phyloP scores from a whole-genome alignment of 345 rosid species.

The Heritiera littoralis region DNA sequence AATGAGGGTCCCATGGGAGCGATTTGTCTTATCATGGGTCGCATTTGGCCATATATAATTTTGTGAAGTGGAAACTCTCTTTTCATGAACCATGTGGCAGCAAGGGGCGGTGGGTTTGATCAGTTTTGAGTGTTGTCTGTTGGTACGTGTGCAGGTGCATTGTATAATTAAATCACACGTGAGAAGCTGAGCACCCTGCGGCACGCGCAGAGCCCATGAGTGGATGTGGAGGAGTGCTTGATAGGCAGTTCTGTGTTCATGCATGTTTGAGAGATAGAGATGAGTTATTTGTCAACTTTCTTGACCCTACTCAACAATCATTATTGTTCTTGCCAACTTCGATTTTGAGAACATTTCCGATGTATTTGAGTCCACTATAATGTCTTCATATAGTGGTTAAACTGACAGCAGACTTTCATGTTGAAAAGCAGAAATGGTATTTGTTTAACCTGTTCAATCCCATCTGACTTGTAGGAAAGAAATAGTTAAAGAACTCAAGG shows the following conservation, averaged over 20 bases:
- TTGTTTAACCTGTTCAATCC: background rate
- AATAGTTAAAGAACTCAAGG: too few relatives aligned
- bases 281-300: slow-evolving; percentile 22
- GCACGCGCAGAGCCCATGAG: slow-evolving; percentile 19
- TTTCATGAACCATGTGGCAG: slow-evolving; percentile 34
- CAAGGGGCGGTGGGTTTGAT: slow-evolving; percentile 25
- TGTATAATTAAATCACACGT: slow-evolving; percentile 12
- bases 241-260: background rate
- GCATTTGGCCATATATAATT: background rate
- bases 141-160: slow-evolving; percentile 21
- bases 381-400: slow-evolving; percentile 17
- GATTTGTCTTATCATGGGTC: slow-evolving; percentile 11
- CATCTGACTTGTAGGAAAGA: background rate
- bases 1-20: slow-evolving; percentile 7
- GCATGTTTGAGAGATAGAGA: background rate
- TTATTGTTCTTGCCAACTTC: slow-evolving; percentile 22
- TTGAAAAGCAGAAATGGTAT: background rate
- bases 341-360: background rate
- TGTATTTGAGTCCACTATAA: background rate
- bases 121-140: slow-evolving; percentile 20
- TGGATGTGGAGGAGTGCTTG: background rate
- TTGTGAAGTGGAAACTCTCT: slow-evolving; percentile 7
- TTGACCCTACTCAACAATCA: slow-evolving; percentile 23
- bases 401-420: background rate
- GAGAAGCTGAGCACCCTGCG: background rate